Percentiles rank a stretch among this genome's conserved stretches.
Conservation (phyloP, 495 filamentous ascomycete species). For the Neurospora tetrasperma region DNA sequence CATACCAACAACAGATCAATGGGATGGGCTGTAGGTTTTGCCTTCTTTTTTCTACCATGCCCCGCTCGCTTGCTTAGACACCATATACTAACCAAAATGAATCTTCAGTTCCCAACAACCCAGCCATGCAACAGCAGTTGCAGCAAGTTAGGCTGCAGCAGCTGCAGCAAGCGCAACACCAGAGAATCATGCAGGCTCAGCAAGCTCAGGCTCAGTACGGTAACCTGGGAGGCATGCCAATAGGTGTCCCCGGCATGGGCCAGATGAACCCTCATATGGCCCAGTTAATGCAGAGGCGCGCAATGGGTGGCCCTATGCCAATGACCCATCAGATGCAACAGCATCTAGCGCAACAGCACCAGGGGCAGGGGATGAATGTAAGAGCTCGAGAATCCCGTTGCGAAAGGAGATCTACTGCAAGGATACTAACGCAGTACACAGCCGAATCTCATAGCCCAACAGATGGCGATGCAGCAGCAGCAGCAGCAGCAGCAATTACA, state of each 20-base stretch:
- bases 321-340: conserved; percentile 34
- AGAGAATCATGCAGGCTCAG: conserved; percentile 40
- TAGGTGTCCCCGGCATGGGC: conserved; percentile 52
- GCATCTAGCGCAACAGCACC: conserved; percentile 34
- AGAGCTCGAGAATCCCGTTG: conserved; percentile 7
- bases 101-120: conserved; percentile 40
- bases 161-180: conserved; percentile 36
- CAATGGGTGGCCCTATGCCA: conserved; percentile 31
- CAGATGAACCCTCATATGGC: conserved; percentile 17
- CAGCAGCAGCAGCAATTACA: conserved; percentile 31
- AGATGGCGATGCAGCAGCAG: conserved; percentile 21
- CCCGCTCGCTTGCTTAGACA: neutral
- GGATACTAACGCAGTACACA: neutral
- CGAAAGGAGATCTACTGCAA: conserved; percentile 7
- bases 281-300: conserved; percentile 18
- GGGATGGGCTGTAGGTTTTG: conserved; percentile 15
- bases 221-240: conserved; percentile 40
- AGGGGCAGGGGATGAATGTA: conserved; percentile 36
- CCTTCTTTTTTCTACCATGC: neutral
- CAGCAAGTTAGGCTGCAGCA: conserved; percentile 28
- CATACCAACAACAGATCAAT: conserved; percentile 44
- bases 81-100: conserved; percentile 7
- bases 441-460: conserved; percentile 16
- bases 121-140: conserved; percentile 41
- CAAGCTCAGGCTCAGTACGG: conserved; percentile 31